Conservation (phyloP, 805 yeast genomes). For the Wickerhamomyces xylosicus region DNA sequence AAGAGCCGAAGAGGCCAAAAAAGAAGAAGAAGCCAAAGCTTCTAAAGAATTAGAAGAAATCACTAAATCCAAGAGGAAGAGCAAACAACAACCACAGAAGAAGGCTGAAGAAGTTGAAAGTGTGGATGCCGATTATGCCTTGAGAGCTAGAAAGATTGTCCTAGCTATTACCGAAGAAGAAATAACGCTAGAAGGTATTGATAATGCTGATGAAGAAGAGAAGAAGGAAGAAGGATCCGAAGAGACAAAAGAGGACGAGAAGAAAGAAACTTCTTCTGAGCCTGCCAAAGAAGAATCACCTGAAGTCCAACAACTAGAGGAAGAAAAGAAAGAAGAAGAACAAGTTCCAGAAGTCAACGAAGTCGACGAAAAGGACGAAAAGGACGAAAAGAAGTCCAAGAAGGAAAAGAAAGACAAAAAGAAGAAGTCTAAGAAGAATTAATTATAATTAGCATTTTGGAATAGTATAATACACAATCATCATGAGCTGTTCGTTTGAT, state of each 20-base stretch:
- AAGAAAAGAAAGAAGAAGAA: conserved; percentile 4
- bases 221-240: conserved; percentile 2
- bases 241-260: background rate
- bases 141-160: conserved; percentile 16
- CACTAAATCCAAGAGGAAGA: background rate
- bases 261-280: conserved; percentile 1
- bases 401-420: conserved; percentile 10
- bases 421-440: background rate
- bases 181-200: conserved; percentile 12
- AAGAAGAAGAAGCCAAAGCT: conserved; percentile 1
- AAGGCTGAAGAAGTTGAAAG: conserved; percentile 12
- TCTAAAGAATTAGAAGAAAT: background rate
- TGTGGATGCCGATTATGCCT: conserved; percentile 19
- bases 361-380: conserved; percentile 3
- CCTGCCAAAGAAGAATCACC: conserved; percentile 1
- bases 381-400: conserved; percentile 9
- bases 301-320: conserved; percentile 1
- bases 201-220: conserved; percentile 10
- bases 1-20: conserved; percentile 1
- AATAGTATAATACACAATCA: too few species aligned
- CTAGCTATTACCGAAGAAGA: conserved; percentile 13
- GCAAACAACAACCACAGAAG: conserved; percentile 5
- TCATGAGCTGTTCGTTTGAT: too few species aligned
- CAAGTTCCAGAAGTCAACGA: conserved; percentile 3
- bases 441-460: too few species aligned